A percentile compares a stretch with the other conserved stretches of the same genome.
phyloP scores from a whole-genome alignment of 2,329 filamentous ascomycete species.

The Cordyceps militaris region DNA sequence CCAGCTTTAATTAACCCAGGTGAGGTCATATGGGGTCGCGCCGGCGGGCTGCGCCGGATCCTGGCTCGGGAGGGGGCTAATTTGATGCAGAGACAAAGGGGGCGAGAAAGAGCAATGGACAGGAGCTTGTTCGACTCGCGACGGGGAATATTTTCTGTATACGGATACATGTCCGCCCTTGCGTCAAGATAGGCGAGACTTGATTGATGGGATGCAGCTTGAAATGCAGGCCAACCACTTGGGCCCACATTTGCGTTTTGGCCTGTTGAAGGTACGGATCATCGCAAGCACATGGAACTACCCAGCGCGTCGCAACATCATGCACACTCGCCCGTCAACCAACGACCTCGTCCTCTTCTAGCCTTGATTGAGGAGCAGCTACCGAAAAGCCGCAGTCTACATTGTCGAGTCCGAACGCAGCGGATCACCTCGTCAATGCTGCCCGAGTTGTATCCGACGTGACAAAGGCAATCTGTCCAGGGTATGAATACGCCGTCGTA shows the following conservation, averaged over 20 bases:
- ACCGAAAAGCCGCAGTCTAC: too few relatives aligned
- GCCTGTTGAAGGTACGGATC: too few relatives aligned
- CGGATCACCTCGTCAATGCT: too few relatives aligned
- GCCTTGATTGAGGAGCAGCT: too few relatives aligned
- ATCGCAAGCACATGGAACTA: too few relatives aligned
- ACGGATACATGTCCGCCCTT: not conserved
- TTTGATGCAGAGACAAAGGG: not conserved
- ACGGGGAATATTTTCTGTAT: not conserved
- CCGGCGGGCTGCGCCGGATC: not conserved
- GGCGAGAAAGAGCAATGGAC: not conserved
- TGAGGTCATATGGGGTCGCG: conserved; percentile 11
- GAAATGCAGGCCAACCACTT: not conserved
- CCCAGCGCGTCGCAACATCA: too few relatives aligned
- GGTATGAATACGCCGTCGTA: too few relatives aligned
- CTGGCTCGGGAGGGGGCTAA: not conserved
- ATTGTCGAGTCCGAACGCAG: too few relatives aligned
- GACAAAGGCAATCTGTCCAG: too few relatives aligned
- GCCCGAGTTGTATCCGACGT: too few relatives aligned
- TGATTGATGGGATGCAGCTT: not conserved
- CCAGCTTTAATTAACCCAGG: conserved; percentile 11
- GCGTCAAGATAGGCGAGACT: not conserved
- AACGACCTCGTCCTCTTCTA: too few relatives aligned
- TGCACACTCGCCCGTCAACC: too few relatives aligned
- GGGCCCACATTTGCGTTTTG: not conserved
- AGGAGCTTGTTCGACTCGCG: not conserved